Percentiles rank a stretch among this genome's conserved stretches.
Conservation (phyloP, 176 grass and related monocot species). For the Carex scoparia region DNA sequence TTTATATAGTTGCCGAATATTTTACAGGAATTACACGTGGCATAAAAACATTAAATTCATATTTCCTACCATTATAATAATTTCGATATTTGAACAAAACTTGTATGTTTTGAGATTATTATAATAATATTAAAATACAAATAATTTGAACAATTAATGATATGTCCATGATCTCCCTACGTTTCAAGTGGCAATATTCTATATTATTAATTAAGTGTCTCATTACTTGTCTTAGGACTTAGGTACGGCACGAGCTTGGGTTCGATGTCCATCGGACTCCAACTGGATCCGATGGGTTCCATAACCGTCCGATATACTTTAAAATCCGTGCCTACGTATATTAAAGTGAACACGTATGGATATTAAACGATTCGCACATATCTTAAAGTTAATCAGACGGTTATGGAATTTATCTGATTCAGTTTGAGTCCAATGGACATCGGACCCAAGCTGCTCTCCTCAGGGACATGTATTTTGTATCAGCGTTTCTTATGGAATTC, state of each 20-base stretch:
- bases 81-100: not conserved
- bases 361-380: too few species aligned
- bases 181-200: slow-evolving; percentile 1
- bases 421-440: too few species aligned
- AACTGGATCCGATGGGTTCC: too few species aligned
- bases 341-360: too few species aligned
- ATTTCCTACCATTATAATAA: not conserved
- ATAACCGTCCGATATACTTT: too few species aligned
- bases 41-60: not conserved
- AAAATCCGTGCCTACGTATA: too few species aligned
- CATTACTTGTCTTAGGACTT: not conserved
- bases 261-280: too few species aligned
- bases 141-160: not conserved
- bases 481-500: too few species aligned
- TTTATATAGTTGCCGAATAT: too few species aligned
- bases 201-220: not conserved
- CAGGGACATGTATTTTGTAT: too few species aligned
- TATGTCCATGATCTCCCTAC: slow-evolving; percentile 1
- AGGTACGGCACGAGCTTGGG: not conserved
- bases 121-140: not conserved
- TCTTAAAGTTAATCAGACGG: too few species aligned
- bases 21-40: not conserved
- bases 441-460: not conserved
- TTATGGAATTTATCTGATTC: too few species aligned
- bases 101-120: not conserved